These are phyloP conservation scores for Phyllosticta paracitricarpa DNA, from an alignment of 2,329 filamentous ascomycete species.

Conservation along the genomic window DNA sequence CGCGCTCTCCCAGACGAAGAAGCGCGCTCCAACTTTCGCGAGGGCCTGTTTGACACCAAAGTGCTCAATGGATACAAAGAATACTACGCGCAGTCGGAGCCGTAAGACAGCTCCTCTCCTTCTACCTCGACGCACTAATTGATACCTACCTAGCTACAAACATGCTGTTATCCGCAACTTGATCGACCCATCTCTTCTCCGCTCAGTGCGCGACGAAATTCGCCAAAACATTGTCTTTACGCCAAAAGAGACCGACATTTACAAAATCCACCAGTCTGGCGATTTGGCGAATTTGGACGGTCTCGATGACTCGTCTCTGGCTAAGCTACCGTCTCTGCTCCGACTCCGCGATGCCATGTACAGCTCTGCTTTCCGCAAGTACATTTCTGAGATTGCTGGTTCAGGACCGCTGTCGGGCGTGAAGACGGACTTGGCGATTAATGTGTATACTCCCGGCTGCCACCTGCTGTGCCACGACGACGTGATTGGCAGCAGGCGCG, in stretches of 20 bases:
- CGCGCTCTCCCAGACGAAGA: conserved; percentile 31
- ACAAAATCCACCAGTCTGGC: conserved; percentile 98
- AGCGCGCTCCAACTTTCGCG: conserved; percentile 29
- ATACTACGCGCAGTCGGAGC: conserved; percentile 29
- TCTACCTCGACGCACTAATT: conserved; percentile 1
- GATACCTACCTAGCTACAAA: conserved; percentile 53
- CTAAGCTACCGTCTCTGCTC: conserved; percentile 80
- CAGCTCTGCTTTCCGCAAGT: conserved; percentile 79
- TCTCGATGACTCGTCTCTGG: conserved; percentile 73
- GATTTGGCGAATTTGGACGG: conserved; percentile 95
- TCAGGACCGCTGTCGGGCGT: conserved; percentile 79
- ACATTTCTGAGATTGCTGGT: conserved; percentile 75
- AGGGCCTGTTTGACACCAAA: conserved; percentile 28
- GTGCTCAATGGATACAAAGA: conserved; percentile 25
- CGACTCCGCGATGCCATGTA: conserved; percentile 90
- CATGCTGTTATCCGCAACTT: conserved; percentile 81
- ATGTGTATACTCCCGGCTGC: conserved; percentile 93
- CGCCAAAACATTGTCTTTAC: conserved; percentile 88
- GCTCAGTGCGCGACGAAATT: conserved; percentile 80
- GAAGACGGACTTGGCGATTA: conserved; percentile 99
- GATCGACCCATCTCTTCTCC: conserved; percentile 71
- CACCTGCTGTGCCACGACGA: conserved; percentile 96
- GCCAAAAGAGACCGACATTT: conserved; percentile 98
- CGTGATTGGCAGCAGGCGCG: conserved; percentile 89
- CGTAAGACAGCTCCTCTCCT: conserved; percentile 19